These are phyloP conservation scores for Trichopus zeylanicus DNA, from an alignment of 116 monocot species.

Conservation along the genomic window DNA sequence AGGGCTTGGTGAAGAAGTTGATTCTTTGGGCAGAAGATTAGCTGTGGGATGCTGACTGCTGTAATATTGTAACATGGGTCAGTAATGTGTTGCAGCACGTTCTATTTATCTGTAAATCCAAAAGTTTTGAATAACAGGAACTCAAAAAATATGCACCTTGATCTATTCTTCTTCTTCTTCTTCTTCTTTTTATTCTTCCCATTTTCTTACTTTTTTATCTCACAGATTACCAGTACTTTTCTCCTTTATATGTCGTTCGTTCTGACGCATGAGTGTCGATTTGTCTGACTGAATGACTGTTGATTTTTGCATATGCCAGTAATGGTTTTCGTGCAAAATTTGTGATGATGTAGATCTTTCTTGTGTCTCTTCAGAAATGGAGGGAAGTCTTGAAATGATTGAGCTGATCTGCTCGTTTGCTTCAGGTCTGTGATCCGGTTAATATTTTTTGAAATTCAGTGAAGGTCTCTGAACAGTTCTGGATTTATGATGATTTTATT, in stretches of 20 bases:
- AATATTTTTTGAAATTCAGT: no score
- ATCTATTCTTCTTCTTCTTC: not conserved
- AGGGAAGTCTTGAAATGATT: not conserved
- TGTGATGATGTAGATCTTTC: not conserved
- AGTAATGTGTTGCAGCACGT: not conserved
- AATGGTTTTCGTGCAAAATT: no score
- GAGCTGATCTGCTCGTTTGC: not conserved
- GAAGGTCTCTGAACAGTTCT: no score
- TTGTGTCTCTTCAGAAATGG: not conserved
- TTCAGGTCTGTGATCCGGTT: no score
- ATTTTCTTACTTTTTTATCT: not conserved
- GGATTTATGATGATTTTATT: no score
- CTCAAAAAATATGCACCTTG: not conserved
- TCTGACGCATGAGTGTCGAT: no score
- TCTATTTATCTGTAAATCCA: constrained; percentile 1
- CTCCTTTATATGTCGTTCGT: not conserved
- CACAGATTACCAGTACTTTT: not conserved
- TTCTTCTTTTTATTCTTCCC: not conserved
- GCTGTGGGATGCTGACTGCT: not conserved
- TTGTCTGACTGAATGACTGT: not conserved
- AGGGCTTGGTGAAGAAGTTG: not conserved
- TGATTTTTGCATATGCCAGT: not conserved
- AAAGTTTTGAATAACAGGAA: not conserved
- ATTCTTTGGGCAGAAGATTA: not conserved
- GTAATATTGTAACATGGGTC: not conserved